phyloP scores from a whole-genome alignment of 441 rosid species.

The Pelargonium australe region DNA sequence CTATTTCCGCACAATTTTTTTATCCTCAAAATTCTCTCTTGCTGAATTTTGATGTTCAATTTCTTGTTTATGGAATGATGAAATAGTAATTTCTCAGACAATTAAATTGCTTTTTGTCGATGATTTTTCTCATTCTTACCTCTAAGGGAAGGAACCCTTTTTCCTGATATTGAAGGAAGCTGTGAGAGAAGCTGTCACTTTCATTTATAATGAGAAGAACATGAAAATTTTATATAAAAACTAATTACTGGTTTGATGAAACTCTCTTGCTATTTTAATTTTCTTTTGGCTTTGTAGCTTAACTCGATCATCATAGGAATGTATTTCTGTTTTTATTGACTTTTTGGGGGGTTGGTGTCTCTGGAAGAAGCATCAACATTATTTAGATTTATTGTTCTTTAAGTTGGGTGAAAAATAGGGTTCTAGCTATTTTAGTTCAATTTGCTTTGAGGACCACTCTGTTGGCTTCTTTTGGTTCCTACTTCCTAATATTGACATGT shows the following conservation, averaged over 20 bases:
- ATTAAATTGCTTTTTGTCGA: conserved; percentile 19
- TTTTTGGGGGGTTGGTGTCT: conserved; percentile 9
- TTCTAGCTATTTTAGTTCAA: conserved; percentile 9
- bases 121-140: background rate
- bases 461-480: conserved; percentile 15
- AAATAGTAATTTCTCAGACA: background rate
- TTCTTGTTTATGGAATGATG: background rate
- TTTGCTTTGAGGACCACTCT: conserved; percentile 10
- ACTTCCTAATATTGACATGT: background rate
- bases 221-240: background rate
- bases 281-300: background rate
- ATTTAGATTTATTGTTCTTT: background rate
- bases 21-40: background rate
- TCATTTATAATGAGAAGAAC: conserved; percentile 2
- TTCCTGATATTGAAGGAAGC: background rate
- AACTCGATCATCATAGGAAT: background rate
- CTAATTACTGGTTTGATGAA: background rate
- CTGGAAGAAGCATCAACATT: background rate
- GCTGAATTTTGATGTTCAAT: background rate
- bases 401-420: background rate
- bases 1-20: background rate
- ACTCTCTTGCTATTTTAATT: background rate
- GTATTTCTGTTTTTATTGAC: background rate
- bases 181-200: conserved; percentile 13
- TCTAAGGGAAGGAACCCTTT: conserved; percentile 19